Conservation (phyloP, 805 yeast species). For the Kazachstania bromeliacearum region DNA sequence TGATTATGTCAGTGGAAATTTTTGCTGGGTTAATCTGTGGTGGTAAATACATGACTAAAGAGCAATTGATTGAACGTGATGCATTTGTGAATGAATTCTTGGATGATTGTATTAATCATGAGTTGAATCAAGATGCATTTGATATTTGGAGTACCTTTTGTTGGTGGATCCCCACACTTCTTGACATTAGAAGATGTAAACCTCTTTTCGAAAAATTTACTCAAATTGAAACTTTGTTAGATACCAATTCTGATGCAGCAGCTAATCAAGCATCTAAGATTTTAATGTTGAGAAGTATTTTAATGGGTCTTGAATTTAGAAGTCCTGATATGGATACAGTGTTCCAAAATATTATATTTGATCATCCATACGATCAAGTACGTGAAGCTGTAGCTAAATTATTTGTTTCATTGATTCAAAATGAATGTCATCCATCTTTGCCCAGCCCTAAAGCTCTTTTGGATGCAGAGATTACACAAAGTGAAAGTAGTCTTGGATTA, state of each 20-base stretch:
- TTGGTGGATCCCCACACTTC: conserved; percentile 62
- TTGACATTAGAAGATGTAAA: conserved; percentile 61
- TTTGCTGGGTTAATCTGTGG: conserved; percentile 54
- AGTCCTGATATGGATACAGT: conserved; percentile 40
- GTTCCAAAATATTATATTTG: conserved; percentile 34
- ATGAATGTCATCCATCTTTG: conserved; percentile 6
- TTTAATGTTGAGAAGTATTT: conserved; percentile 41
- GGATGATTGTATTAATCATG: conserved; percentile 39
- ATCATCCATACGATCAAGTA: conserved; percentile 66
- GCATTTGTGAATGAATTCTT: conserved; percentile 38
- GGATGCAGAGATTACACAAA: conserved; percentile 6
- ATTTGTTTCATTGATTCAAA: conserved; percentile 28
- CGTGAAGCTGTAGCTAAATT: conserved; percentile 59
- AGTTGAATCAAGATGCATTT: conserved; percentile 63
- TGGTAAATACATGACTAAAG: conserved; percentile 34
- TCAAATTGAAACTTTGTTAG: conserved; percentile 36
- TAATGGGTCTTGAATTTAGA: conserved; percentile 45
- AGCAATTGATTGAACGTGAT: conserved; percentile 35
- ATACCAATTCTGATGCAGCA: conserved; percentile 49
- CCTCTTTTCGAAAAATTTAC: conserved; percentile 39
- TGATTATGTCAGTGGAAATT: conserved; percentile 66
- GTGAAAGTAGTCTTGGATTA: conserved; percentile 30
- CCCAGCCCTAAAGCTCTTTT: conserved; percentile 14
- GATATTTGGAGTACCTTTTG: conserved; percentile 69
- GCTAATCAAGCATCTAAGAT: conserved; percentile 52